phyloP scores from a whole-genome alignment of 441 rosid genomes.

The Bocquillonia castaneifolia region DNA sequence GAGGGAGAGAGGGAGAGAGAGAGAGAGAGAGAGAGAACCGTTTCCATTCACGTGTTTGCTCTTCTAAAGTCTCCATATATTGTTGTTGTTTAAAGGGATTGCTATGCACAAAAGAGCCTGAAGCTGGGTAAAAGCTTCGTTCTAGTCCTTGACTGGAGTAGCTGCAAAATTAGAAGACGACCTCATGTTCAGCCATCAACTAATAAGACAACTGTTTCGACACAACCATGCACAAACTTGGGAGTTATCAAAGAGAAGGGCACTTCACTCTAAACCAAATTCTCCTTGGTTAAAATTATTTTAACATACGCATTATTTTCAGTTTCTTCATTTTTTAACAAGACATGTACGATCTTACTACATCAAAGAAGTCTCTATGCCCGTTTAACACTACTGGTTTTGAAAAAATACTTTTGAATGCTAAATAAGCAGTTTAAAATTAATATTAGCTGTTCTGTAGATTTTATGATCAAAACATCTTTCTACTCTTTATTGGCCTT shows the following conservation, averaged over 20 bases:
- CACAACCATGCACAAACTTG: background rate
- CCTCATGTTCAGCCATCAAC: background rate
- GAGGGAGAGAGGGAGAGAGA: background rate
- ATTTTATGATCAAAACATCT: background rate
- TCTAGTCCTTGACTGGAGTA: constrained; percentile 34
- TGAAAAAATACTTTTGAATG: background rate
- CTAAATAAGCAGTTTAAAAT: background rate
- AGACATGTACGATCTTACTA: background rate
- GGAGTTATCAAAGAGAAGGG: background rate
- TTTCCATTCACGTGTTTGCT: constrained; percentile 43
- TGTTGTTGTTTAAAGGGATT: constrained; percentile 29
- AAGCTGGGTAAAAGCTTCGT: constrained; percentile 36
- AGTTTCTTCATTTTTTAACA: background rate
- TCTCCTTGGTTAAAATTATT: background rate
- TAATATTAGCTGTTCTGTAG: background rate
- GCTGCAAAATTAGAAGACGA: constrained; percentile 28
- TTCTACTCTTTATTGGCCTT: background rate
- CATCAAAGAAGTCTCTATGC: background rate
- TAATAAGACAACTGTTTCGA: background rate
- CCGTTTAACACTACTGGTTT: background rate
- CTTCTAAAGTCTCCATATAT: constrained; percentile 29
- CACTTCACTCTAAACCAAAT: background rate
- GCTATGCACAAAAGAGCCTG: constrained; percentile 32
- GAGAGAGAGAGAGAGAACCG: constrained; percentile 38
- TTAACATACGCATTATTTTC: background rate